phyloP scores from a whole-genome alignment of 2,329 filamentous ascomycete genomes.

The Fusarium sp. region DNA sequence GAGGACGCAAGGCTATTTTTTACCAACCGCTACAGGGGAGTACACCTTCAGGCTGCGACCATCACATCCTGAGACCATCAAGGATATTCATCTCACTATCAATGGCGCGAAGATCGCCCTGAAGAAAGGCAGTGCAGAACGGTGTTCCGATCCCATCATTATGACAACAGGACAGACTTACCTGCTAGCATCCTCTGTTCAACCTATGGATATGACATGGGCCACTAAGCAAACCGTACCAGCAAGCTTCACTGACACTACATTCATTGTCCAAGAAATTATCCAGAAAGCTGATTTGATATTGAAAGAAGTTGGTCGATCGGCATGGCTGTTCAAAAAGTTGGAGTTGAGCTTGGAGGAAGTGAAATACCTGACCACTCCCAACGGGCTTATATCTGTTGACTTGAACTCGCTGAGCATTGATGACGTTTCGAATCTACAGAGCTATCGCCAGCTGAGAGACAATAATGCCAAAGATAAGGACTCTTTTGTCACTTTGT shows the following conservation, averaged over 20 bases:
- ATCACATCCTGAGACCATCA: too few species aligned
- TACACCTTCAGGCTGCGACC: not conserved
- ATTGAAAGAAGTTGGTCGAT: not conserved
- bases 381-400: not conserved
- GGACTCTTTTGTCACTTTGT: not conserved
- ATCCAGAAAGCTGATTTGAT: not conserved
- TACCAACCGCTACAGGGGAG: not conserved
- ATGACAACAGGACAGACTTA: not conserved
- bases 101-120: not conserved
- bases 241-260: not conserved
- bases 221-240: not conserved
- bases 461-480: not conserved
- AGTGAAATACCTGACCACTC: not conserved
- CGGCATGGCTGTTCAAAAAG: not conserved
- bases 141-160: not conserved
- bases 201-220: not conserved
- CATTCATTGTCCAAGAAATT: not conserved
- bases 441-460: not conserved
- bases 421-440: not conserved
- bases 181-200: not conserved
- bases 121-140: not conserved
- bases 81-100: not conserved
- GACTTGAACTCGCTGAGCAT: not conserved
- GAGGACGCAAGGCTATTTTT: not conserved
- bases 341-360: not conserved